Base-by-base conservation (phyloP, 441 rosid genomes). In the Gossypium aridum region DNA sequence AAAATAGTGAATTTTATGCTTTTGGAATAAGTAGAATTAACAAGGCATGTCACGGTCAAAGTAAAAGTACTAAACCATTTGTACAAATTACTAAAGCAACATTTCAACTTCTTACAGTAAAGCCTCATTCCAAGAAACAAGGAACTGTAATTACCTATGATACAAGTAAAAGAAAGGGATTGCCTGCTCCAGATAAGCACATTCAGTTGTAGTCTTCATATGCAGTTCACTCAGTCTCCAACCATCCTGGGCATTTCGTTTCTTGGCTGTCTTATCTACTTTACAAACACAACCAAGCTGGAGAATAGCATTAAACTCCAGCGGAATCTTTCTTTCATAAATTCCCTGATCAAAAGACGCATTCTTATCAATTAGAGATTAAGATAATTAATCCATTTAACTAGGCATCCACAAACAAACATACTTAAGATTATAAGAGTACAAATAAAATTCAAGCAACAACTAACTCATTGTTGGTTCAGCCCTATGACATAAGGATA, bases 261-360 rank as follows among this genome's bases (percentile, higher is more conserved):
- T 91, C 81, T 82, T 89, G 47, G 90, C 87, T 31, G 88, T 64
- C 74, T 92, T 90, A 77, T 92, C 97, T 80, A 88, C 89, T 84
- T 93, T 90, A 87, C 99, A 96, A 63, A 96, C 97, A 79, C 99
- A 92, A 68, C 98, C 99, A 72, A 93, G 88, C 84, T 92, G 95
- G 76, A 93, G 89, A 76, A 96, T 85, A 69, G 94, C 92, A 80
- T 84, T 89, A 78, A 89, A 93, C 76, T 88, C 97, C 80, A 85
- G 72, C 71, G 98, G 93, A 80, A 93, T 87, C 82, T 88, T 90
- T 26, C 92, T 84, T 83, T 93, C 97, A 79, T 96, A 96, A 79
- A 96, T 89, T 49, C 99, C 99, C 99, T 91, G 90, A 75, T 77
- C 70, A 76, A 82, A 82, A 70, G 26, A 77, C 10, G 7, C 53